A percentile compares a stretch with the other conserved stretches of the same genome.
phyloP scores from a whole-genome alignment of 768 basidiomycete genomes.

The Pholiota molesta region DNA sequence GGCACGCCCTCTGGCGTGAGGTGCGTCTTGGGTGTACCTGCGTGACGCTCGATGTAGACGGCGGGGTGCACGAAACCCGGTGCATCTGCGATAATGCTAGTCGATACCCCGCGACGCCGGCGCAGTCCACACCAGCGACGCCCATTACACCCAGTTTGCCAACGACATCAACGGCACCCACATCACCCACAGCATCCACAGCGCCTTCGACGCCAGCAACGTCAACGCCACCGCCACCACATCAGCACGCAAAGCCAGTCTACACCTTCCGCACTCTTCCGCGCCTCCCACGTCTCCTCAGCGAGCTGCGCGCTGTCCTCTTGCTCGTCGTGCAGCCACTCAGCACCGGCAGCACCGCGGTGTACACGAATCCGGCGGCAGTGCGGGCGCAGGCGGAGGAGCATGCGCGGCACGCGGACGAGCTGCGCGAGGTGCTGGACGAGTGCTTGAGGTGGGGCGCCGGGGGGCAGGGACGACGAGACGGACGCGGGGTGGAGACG shows the following conservation, averaged over 20 bases:
- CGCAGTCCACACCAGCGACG: not conserved
- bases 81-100: slow-evolving; percentile 49
- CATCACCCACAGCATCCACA: not conserved
- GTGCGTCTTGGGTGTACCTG: slow-evolving; percentile 84
- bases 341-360: slow-evolving; percentile 49
- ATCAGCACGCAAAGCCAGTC: not conserved
- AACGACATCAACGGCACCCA: not conserved
- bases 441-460: not conserved
- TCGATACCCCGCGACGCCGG: not conserved
- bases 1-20: slow-evolving; percentile 80
- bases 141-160: not conserved
- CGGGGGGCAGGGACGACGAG: not conserved
- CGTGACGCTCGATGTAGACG: slow-evolving; percentile 62
- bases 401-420: slow-evolving; percentile 63
- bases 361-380: slow-evolving; percentile 60
- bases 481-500: slow-evolving; percentile 45
- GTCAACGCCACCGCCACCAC: not conserved
- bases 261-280: slow-evolving; percentile 72
- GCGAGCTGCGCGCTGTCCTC: slow-evolving; percentile 81
- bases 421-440: slow-evolving; percentile 68
- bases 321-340: slow-evolving; percentile 84
- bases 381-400: slow-evolving; percentile 63
- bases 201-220: not conserved
- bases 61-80: slow-evolving; percentile 54
- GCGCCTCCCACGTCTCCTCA: slow-evolving; percentile 68